Base-by-base conservation (phyloP, 2,329 filamentous ascomycete genomes). In the Elsinoe perseae region DNA sequence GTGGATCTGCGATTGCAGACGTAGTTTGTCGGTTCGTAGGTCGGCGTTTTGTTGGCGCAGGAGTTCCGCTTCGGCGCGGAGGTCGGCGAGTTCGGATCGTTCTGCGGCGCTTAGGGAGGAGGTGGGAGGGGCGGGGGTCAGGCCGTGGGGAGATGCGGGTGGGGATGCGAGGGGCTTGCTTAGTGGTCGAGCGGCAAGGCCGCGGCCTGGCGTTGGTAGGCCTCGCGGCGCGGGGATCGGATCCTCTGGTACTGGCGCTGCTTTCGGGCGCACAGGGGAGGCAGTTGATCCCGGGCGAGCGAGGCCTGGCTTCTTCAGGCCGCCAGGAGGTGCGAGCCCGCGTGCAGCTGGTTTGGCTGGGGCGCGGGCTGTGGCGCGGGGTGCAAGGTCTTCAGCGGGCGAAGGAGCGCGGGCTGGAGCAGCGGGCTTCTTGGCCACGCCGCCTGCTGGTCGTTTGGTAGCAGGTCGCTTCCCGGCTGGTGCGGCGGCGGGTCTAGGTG, bases 51-150 rank as follows among this genome's bases (percentile, higher is more conserved):
- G 82, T 56, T 84, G 83, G 20, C 81, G 77, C 4, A 95, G 76
- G 27, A 86, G 80, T 48, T 96, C 91, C 64, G 92, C 91, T 59
- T 95, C 85, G 10, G 84, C 77, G 34, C 91, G 86, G 10, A 97
- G 80, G 66, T 95, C 91, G 61, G 95, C 89, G 1, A 98, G 76
- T 69, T 98, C 92, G n/a, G 89, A 88, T 42, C 88, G 83, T 67
- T 98, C 93, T n/a, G 88, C 78, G 7, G 86, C 80, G 18, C 84
- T 81, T 48, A 95, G 77, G 0, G 86, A 86, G 0, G 84, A 54
- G 14, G 46, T 59, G 42, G 74, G 70, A 1, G 79, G 71, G 58
- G 74, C 70, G 1, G 79, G 71, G 58, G 53, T 66, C 62, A 57
- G 80, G 72, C 12, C 80, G 16, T 59, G 38, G 5, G 52, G 53